A percentile compares a stretch with the other conserved stretches of the same genome.
Evolutionary conservation across 257 asterid species (phyloP).

Genomic region (Agastache rugosa): DNA sequence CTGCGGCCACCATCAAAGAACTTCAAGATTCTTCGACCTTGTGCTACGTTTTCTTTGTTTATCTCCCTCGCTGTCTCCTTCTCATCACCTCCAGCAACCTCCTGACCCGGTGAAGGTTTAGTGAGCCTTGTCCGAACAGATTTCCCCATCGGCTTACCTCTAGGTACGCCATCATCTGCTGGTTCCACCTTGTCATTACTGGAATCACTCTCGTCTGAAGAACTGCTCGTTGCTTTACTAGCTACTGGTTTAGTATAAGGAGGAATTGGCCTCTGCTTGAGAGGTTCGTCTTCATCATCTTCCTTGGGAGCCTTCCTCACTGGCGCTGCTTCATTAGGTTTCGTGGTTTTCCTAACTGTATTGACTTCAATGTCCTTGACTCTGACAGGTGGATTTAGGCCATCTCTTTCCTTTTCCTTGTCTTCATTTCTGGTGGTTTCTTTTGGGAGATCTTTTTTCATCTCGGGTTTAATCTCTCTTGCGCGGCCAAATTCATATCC

Average conservation of each 20-base stretch:
- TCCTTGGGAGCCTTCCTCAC: slow-evolving; percentile 30
- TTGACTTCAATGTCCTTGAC: slow-evolving; percentile 55
- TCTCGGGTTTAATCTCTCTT: slow-evolving; percentile 27
- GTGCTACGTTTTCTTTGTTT: slow-evolving; percentile 44
- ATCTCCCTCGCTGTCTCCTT: neutral
- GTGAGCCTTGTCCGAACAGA: slow-evolving; percentile 58
- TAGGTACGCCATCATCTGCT: slow-evolving; percentile 2
- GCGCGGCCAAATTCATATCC: slow-evolving; percentile 16
- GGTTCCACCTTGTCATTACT: slow-evolving; percentile 14
- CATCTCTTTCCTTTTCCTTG: slow-evolving; percentile 1
- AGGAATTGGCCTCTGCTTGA: slow-evolving; percentile 39
- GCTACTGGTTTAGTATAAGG: slow-evolving; percentile 52
- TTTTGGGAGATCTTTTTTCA: slow-evolving; percentile 28
- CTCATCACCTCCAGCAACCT: slow-evolving; percentile 5
- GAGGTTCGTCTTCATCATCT: slow-evolving; percentile 39
- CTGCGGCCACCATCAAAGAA: slow-evolving; percentile 46
- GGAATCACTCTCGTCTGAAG: neutral
- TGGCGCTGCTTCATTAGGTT: slow-evolving; percentile 30
- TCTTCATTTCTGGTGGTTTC: slow-evolving; percentile 27
- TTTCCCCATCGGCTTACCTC: slow-evolving; percentile 42
- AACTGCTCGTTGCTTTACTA: slow-evolving; percentile 26
- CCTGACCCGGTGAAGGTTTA: slow-evolving; percentile 37
- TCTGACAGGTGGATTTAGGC: slow-evolving; percentile 31
- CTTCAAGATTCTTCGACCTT: slow-evolving; percentile 44
- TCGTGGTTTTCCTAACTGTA: slow-evolving; percentile 13